Evolutionary conservation across 495 filamentous ascomycete species (phyloP).

Genomic region (Talaromyces proteolyticus): DNA sequence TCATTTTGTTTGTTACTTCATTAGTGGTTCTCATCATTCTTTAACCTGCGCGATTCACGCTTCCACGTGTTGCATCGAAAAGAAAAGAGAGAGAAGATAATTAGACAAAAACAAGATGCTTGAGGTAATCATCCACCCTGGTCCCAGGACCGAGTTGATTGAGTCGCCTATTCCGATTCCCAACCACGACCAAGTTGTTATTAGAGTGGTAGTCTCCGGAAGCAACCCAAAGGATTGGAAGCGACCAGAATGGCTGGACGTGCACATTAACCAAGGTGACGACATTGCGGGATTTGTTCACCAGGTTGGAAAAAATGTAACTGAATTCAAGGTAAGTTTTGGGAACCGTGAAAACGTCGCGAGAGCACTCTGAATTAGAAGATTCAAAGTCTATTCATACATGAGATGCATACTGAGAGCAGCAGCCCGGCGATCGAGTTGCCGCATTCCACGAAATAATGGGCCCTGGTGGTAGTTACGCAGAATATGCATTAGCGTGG

Average conservation of each 20-base stretch:
- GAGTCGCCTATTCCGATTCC: slow-evolving; percentile 56
- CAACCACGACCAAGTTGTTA: slow-evolving; percentile 55
- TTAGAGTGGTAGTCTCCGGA: slow-evolving; percentile 56
- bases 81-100: not conserved
- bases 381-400: slow-evolving; percentile 12
- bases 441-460: slow-evolving; percentile 64
- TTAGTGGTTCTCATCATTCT: too few relatives aligned
- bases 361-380: too few relatives aligned
- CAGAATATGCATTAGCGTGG: slow-evolving; percentile 64
- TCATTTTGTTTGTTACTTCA: too few relatives aligned
- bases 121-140: not conserved
- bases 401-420: slow-evolving; percentile 10
- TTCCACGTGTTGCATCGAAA: not conserved
- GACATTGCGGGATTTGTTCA: slow-evolving; percentile 50
- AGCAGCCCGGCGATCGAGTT: slow-evolving; percentile 57
- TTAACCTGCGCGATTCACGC: too few relatives aligned
- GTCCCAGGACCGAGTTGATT: slow-evolving; percentile 33
- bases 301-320: slow-evolving; percentile 37
- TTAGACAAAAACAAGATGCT: not conserved
- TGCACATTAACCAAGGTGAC: slow-evolving; percentile 23
- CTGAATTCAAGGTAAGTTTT: slow-evolving; percentile 26
- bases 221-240: slow-evolving; percentile 78
- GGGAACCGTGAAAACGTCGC: not conserved
- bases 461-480: slow-evolving; percentile 52
- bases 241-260: slow-evolving; percentile 7